These are phyloP conservation scores for Diplogelasinospora grovesii DNA, from an alignment of 495 filamentous ascomycete genomes.

Conservation along the genomic window DNA sequence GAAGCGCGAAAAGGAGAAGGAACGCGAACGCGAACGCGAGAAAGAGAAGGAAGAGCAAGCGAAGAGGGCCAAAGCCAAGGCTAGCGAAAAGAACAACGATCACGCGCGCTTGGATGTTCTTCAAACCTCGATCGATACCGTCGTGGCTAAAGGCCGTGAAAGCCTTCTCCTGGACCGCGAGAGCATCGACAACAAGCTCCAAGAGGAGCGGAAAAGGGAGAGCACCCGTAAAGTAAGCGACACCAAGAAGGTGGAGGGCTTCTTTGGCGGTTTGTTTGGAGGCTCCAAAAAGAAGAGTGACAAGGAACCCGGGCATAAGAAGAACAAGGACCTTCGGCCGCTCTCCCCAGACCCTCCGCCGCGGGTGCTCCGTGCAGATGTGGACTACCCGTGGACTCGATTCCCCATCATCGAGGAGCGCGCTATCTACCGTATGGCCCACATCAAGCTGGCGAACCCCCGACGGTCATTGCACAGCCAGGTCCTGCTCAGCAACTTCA, in stretches of 20 bases:
- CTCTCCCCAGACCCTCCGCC: constrained; percentile 75
- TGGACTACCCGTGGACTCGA: constrained; percentile 92
- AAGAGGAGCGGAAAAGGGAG: constrained; percentile 83
- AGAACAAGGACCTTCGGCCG: constrained; percentile 60
- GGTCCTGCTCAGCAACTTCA: constrained; percentile 97
- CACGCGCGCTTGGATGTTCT: constrained; percentile 74
- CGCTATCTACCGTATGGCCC: constrained; percentile 96
- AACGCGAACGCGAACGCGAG: constrained; percentile 52
- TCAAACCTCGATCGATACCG: constrained; percentile 69
- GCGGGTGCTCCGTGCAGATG: constrained; percentile 66
- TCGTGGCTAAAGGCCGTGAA: constrained; percentile 61
- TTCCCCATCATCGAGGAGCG: constrained; percentile 95
- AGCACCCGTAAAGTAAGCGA: constrained; percentile 66
- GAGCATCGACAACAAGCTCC: constrained; percentile 58
- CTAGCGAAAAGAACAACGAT: constrained; percentile 56
- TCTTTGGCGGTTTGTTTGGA: constrained; percentile 88
- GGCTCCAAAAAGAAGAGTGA: constrained; percentile 72
- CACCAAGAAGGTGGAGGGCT: constrained; percentile 72
- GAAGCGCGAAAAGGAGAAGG: constrained; percentile 46
- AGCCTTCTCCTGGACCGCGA: constrained; percentile 78
- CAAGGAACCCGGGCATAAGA: constrained; percentile 60
- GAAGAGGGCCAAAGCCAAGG: constrained; percentile 50
- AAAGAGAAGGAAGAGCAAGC: constrained; percentile 48
- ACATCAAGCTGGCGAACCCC: constrained; percentile 97
- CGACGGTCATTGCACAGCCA: constrained; percentile 88